These are phyloP conservation scores for Priceomyces melissophilus DNA, from an alignment of 805 yeast genomes.

Conservation along the genomic window DNA sequence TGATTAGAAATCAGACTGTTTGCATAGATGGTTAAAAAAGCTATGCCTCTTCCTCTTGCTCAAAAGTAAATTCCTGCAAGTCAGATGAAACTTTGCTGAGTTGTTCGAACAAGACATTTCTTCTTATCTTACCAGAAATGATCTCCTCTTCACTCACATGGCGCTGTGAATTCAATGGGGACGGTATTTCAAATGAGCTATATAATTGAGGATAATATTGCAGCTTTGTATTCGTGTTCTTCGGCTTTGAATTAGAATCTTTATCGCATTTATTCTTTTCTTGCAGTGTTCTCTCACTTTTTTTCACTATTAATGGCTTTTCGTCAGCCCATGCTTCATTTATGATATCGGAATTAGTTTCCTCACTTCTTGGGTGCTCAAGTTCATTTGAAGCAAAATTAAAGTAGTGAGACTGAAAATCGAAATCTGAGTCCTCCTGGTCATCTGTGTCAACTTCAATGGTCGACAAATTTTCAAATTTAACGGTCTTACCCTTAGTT, in stretches of 20 bases:
- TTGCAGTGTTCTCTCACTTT: slow-evolving; percentile 5
- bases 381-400: slow-evolving; percentile 20
- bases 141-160: slow-evolving; percentile 7
- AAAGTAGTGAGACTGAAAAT: slow-evolving; percentile 17
- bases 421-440: slow-evolving; percentile 8
- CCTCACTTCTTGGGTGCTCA: slow-evolving; percentile 20
- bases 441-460: slow-evolving; percentile 20
- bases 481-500: slow-evolving; percentile 30
- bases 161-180: slow-evolving; percentile 4
- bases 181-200: slow-evolving; percentile 5
- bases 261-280: neutral
- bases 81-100: slow-evolving; percentile 38
- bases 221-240: neutral
- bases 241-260: neutral
- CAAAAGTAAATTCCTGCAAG: slow-evolving; percentile 26
- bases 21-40: too few species aligned
- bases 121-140: slow-evolving; percentile 18
- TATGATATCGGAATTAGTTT: slow-evolving; percentile 37
- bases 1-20: too few species aligned
- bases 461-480: slow-evolving; percentile 35
- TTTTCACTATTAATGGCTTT: slow-evolving; percentile 31
- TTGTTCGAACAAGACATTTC: slow-evolving; percentile 36
- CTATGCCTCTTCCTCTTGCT: neutral
- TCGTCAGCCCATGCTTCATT: slow-evolving; percentile 39
- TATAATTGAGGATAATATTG: neutral